A percentile compares a stretch with the other conserved stretches of the same genome.
phyloP scores from a whole-genome alignment of 768 basidiomycete species.

The Trametes villosa region DNA sequence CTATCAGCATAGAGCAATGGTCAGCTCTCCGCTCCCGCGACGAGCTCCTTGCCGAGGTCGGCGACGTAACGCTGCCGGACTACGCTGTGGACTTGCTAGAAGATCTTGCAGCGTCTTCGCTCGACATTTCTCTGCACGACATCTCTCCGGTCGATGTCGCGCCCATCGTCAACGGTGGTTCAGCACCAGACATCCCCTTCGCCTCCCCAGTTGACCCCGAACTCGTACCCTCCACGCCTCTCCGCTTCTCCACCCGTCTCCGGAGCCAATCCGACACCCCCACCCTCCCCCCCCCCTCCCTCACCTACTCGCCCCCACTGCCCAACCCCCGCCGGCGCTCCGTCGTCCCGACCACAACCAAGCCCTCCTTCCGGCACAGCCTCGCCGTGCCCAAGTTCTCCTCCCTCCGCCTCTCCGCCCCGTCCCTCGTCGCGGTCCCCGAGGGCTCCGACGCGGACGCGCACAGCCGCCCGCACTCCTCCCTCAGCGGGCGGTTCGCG shows the following conservation, averaged over 20 bases:
- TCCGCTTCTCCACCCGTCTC: neutral
- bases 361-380: slow-evolving; percentile 4
- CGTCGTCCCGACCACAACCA: too few relatives aligned
- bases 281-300: neutral
- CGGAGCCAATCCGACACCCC: slow-evolving; percentile 8
- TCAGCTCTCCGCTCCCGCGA: slow-evolving; percentile 37
- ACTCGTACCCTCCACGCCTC: neutral
- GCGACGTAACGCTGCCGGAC: slow-evolving; percentile 41
- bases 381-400: slow-evolving; percentile 14
- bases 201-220: neutral
- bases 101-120: slow-evolving; percentile 31
- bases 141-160: neutral
- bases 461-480: slow-evolving; percentile 10
- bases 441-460: neutral
- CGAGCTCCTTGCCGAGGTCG: slow-evolving; percentile 44
- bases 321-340: neutral
- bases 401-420: slow-evolving; percentile 7
- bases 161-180: neutral
- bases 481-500: slow-evolving; percentile 2
- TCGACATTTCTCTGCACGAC: slow-evolving; percentile 14
- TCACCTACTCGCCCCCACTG: neutral
- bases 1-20: slow-evolving; percentile 6
- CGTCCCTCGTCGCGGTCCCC: slow-evolving; percentile 17
- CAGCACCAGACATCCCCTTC: neutral
- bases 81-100: slow-evolving; percentile 51